phyloP scores from a whole-genome alignment of 129 eudicot genomes.

The Artemisia annua region DNA sequence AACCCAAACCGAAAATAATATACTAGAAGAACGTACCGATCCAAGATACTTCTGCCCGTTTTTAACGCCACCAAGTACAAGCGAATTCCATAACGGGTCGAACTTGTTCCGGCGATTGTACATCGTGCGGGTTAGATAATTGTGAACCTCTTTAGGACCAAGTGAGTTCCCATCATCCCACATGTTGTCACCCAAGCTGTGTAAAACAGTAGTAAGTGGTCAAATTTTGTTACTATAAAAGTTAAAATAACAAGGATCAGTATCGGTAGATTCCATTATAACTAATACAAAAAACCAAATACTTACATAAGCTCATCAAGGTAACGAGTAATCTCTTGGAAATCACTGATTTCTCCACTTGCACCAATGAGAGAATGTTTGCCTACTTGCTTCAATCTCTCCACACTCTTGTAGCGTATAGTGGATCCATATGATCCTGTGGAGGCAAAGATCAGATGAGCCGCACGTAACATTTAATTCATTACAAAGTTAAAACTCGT shows the following conservation, averaged over 20 bases:
- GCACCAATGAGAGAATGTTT: conserved; percentile 91
- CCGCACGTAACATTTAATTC: too few relatives aligned
- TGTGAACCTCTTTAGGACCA: conserved; percentile 84
- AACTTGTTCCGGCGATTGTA: conserved; percentile 77
- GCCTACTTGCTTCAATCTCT: conserved; percentile 73
- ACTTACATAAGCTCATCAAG: too few relatives aligned
- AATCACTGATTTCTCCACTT: conserved; percentile 53
- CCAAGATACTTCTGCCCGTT: conserved; percentile 25
- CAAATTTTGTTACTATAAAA: background rate
- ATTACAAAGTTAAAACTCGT: too few relatives aligned
- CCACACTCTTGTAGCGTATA: conserved; percentile 75
- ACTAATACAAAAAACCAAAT: too few relatives aligned
- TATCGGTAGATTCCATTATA: too few relatives aligned
- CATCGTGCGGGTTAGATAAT: conserved; percentile 63
- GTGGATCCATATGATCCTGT: conserved; percentile 90
- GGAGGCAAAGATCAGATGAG: background rate
- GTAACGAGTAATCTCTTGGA: too few relatives aligned
- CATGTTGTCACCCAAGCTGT: conserved; percentile 49
- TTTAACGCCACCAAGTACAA: conserved; percentile 73
- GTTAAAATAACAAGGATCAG: too few relatives aligned
- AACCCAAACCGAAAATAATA: too few relatives aligned
- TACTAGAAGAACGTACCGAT: background rate
- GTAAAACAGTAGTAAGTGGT: background rate
- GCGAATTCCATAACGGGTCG: conserved; percentile 70
- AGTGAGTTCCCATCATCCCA: conserved; percentile 83